Conservation (phyloP, 768 basidiomycete genomes). For the Clavulina sp. region DNA sequence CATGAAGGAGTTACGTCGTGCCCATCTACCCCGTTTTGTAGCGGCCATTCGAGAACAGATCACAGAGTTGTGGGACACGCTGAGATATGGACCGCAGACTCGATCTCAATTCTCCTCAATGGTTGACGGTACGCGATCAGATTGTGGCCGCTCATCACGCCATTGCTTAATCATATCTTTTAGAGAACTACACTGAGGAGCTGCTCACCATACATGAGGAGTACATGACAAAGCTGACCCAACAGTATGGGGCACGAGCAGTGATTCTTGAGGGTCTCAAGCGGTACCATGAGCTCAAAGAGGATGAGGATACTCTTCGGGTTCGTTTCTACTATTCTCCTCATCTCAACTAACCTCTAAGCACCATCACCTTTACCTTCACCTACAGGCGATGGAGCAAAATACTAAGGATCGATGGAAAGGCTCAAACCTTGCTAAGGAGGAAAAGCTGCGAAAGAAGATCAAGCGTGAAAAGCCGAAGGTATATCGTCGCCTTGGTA, state of each 20-base stretch:
- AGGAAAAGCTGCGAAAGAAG: constrained; percentile 95
- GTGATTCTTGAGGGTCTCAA: constrained; percentile 56
- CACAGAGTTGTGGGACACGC: constrained; percentile 59
- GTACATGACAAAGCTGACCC: constrained; percentile 64
- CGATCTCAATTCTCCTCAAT: constrained; percentile 65
- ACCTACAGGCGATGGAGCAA: neutral
- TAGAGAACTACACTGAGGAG: constrained; percentile 83
- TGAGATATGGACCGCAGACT: constrained; percentile 75
- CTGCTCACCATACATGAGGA: constrained; percentile 69
- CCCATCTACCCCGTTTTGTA: constrained; percentile 75
- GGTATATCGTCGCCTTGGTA: constrained; percentile 28
- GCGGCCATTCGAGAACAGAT: constrained; percentile 70
- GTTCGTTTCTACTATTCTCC: constrained; percentile 12
- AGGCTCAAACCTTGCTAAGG: constrained; percentile 45
- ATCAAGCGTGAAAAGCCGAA: constrained; percentile 85
- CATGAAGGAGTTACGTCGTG: constrained; percentile 76
- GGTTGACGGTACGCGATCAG: constrained; percentile 41
- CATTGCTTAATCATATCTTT: constrained; percentile 2
- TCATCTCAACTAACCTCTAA: no score
- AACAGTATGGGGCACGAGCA: constrained; percentile 64
- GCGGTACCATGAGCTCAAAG: constrained; percentile 82
- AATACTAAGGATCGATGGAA: neutral
- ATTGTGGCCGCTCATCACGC: neutral
- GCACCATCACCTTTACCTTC: no score
- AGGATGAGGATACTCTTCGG: constrained; percentile 77